Base-by-base conservation (phyloP, 176 grass and related monocot genomes). In the Avena sativa region DNA sequence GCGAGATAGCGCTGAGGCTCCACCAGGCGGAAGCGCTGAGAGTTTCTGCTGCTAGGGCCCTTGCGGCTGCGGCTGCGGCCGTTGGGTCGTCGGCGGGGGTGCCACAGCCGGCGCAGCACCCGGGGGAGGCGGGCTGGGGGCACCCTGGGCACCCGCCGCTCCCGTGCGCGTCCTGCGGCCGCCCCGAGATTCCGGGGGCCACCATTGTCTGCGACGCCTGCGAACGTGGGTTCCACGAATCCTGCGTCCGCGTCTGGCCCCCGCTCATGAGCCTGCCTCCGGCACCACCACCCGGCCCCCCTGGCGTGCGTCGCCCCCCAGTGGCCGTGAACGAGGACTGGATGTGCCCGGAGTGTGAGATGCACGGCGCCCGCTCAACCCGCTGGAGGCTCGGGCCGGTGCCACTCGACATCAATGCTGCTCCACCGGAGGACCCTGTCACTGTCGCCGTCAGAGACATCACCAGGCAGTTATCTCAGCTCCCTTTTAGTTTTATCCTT, bases 151-250 rank as follows among this genome's bases (percentile, higher is more conserved):
- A 46, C 30, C 81, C 75, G 30, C 71, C 67, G 10, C 65, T 55
- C 8, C 81, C 80, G 26, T 99, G 97, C 76, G 86, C 81, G 3
- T 81, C 88, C 30, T 99, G 97, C 53, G 73, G 60, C 78, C 82
- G 17, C 66, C 87, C 87, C 48, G 94, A 99, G 90, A 5, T 79
- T 7, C 88, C 52, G 0, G 90, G 85, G 8, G 50, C 63, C 0
- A 96, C 97, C 20, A 79, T 99, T 19, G 83, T 99, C 10, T 96
- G 97, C 79, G 97, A 99, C 88, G 91, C 92, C 12, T 99, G 97
- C 59, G 94, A 96, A 53, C 79, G 92, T n/a, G 97, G 97, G 46
- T 99, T 99, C 85, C 97, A 99, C 11, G 71, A 94, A 4, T 26
- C 17, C 11, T 99, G 97, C 71, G 87, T 91, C 79, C 84, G 86